Base-by-base conservation (phyloP, 2,329 filamentous ascomycete genomes). In the Lachnellula suecica region DNA sequence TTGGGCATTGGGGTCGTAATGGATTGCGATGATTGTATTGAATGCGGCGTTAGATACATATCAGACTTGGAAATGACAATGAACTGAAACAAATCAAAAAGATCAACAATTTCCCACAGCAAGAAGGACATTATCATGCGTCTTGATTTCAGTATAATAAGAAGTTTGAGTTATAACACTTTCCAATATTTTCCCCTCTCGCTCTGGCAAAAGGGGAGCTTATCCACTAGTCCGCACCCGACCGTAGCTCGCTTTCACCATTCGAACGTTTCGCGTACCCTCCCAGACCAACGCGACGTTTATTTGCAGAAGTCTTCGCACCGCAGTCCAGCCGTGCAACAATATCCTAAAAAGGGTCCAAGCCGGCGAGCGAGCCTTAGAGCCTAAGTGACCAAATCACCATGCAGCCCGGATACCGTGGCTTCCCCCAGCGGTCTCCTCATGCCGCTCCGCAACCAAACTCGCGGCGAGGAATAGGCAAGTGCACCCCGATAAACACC, bases 381-480 rank as follows among this genome's bases (percentile, higher is more conserved):
- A 37, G 24, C 42, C 34, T n/a, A n/a, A n/a, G n/a, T n/a, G n/a
- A n/a, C n/a, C n/a, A 17, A 41, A 5, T 27, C 54, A 62, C 57
- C 35, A 68, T 68, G 66, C 65, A 68, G 54, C 58, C 60, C 37
- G 58, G 56, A 52, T 68, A 66, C 54, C 62, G 66, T 43, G 56
- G 58, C 40, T 65, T 63, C 44, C 59, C 62, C 42, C 63, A 63
- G 45, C 54, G 66, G 45, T 66, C 65, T 48, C 65, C 66, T 51
- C 65, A 67, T 53, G 53, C 59, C 19, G 53, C 58, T 46, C 57
- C 60, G 40, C 51, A 49, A 49, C 44, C 52, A 43, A 53, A 53
- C 41, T 43, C 62, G 46, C 62, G 67, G 52, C 65, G 66, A 64
- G 67, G 66, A 58, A 67, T 67, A 60, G 66, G 67, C 67, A 65